Conservation (phyloP, 2,329 filamentous ascomycete genomes). For the Diaporthe nobilis region DNA sequence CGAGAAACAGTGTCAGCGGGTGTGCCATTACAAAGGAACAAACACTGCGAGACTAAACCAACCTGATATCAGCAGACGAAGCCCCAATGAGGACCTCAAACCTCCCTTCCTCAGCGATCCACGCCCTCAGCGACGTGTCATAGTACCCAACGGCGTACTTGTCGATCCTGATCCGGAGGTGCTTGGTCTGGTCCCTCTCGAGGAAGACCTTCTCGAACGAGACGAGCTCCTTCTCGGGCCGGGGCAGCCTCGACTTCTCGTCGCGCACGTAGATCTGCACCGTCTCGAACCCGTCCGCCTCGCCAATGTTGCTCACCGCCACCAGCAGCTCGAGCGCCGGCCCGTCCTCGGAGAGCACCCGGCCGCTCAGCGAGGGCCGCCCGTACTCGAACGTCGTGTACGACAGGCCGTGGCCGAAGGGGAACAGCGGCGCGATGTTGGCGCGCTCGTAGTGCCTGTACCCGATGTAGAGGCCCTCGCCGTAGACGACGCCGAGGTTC, state of each 20-base stretch:
- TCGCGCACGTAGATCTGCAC: conserved; percentile 79
- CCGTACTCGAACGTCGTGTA: conserved; percentile 80
- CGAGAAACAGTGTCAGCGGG: conserved; percentile 42
- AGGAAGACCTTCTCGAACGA: conserved; percentile 77
- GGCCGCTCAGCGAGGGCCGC: conserved; percentile 63
- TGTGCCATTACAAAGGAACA: neutral
- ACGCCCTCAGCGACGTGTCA: conserved; percentile 69
- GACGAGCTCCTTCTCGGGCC: conserved; percentile 79
- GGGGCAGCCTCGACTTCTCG: conserved; percentile 71
- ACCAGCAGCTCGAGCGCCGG: conserved; percentile 60
- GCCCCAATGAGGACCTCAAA: conserved; percentile 75
- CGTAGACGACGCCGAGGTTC: conserved; percentile 77
- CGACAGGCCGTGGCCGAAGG: conserved; percentile 81
- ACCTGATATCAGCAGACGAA: conserved; percentile 75
- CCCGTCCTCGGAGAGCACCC: conserved; percentile 55
- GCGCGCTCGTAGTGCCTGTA: conserved; percentile 80
- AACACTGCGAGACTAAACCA: conserved; percentile 46
- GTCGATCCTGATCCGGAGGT: conserved; percentile 61
- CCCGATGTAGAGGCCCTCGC: conserved; percentile 80
- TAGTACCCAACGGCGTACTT: conserved; percentile 73
- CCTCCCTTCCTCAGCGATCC: conserved; percentile 76
- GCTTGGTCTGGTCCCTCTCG: conserved; percentile 67
- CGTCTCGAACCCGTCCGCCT: conserved; percentile 70
- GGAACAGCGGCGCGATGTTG: conserved; percentile 73
- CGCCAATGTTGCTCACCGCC: conserved; percentile 69